Base-by-base conservation (phyloP, 352 stramenopile species). In the Phytophthora quininea region DNA sequence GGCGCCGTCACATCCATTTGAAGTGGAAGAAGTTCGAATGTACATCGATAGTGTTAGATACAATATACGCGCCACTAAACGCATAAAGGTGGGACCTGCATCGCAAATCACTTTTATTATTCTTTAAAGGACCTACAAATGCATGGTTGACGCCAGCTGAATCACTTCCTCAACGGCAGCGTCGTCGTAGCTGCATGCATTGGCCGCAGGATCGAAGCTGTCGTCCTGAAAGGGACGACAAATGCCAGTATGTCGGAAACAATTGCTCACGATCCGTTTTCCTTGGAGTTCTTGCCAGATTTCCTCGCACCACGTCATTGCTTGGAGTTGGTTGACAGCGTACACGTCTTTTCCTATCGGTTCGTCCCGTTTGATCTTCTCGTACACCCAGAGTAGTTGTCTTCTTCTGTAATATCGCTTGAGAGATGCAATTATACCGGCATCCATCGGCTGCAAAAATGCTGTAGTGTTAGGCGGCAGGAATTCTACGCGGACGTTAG, bases 391-490 rank as follows among this genome's bases (percentile, higher is more conserved):
- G 1, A 10, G n/a, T 10, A 48, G 42, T 3, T 48, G 42, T 1
- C 27, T 48, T 27, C 14, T 48, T 15, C 14, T n/a, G 42, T 29
- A 48, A 10, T 10, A 48, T 4, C 14, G 8, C 42, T 48, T 4
- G 42, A 48, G 27, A 8, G 14, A 10, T n/a, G 42, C 42, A 19
- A 48, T 12, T 10, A 48, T 48, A 29, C 42, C 42, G 19, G 42
- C 42, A 15, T 48, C 42, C 42, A 48, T 48, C 42, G 42, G 7
- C 3, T 48, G 42, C 14, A 48, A 19, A 19, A 48, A 27, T 48
- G 42, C 42, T 27, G 42, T 48, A n/a, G 42, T 48, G 42, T 48
- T 48, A 29, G 42, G 42, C n/a, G n/a, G n/a, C n/a, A n/a, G n/a
- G n/a, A n/a, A n/a, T n/a, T n/a, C n/a, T n/a, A n/a, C n/a, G n/a